Percentiles rank a stretch among this genome's conserved stretches.
Conservation (phyloP, 257 asterid species). For the Echium plantagineum region DNA sequence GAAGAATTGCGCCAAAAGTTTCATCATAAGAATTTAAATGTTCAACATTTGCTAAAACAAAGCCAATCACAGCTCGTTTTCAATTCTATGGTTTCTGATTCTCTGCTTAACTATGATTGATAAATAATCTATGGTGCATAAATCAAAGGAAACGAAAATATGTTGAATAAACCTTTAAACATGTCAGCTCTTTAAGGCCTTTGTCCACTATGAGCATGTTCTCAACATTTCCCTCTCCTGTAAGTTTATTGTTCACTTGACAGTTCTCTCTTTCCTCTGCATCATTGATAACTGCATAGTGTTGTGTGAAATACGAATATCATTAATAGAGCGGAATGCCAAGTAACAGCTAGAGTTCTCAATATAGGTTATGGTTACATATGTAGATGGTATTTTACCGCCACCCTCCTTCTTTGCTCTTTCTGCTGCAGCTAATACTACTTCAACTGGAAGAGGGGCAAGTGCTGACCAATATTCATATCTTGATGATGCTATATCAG, state of each 20-base stretch:
- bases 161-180: constrained; percentile 50
- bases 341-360: background rate
- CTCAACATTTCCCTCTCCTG: constrained; percentile 53
- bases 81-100: no score
- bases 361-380: background rate
- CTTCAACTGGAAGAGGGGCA: constrained; percentile 58
- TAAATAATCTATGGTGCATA: no score
- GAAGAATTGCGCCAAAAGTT: no score
- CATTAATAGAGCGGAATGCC: constrained; percentile 4
- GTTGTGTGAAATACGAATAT: constrained; percentile 5
- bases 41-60: no score
- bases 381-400: constrained; percentile 24
- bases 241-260: constrained; percentile 22
- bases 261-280: constrained; percentile 51
- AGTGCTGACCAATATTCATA: constrained; percentile 66
- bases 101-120: no score
- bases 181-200: constrained; percentile 67
- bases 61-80: no score
- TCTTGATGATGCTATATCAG: constrained; percentile 69
- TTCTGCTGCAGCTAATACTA: constrained; percentile 67
- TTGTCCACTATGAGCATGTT: constrained; percentile 89
- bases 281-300: constrained; percentile 41
- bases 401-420: constrained; percentile 46
- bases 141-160: background rate
- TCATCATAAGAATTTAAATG: no score